Conservation (phyloP, 176 grass and related monocot genomes). For the Eremochloa ophiuroides region DNA sequence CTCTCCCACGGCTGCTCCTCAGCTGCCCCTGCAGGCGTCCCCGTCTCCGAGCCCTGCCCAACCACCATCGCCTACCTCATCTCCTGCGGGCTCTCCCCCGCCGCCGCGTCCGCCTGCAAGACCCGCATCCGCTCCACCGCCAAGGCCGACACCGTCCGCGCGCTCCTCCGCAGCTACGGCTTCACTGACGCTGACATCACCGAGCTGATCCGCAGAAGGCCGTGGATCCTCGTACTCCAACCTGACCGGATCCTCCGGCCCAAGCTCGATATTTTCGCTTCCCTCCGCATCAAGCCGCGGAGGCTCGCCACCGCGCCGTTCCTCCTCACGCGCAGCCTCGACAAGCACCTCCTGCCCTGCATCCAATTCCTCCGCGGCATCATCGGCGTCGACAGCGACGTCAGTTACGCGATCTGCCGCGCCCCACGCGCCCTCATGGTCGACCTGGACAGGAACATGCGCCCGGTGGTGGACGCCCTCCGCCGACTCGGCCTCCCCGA, state of each 20-base stretch:
- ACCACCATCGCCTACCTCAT: slow-evolving; percentile 5
- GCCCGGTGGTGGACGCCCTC: slow-evolving; percentile 27
- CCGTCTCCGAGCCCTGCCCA: neutral
- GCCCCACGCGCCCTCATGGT: neutral
- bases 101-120: neutral
- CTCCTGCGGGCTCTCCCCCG: slow-evolving; percentile 32
- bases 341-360: slow-evolving; percentile 20
- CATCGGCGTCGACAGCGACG: neutral
- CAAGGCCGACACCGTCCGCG: slow-evolving; percentile 12
- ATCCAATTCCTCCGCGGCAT: slow-evolving; percentile 30
- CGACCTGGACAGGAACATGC: slow-evolving; percentile 2
- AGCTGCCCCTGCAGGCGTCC: neutral
- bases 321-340: slow-evolving; percentile 12
- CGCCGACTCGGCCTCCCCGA: slow-evolving; percentile 11
- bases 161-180: slow-evolving; percentile 32
- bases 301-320: neutral
- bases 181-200: slow-evolving; percentile 37
- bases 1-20: neutral
- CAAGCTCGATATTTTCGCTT: slow-evolving; percentile 47
- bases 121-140: neutral
- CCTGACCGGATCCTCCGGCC: slow-evolving; percentile 25
- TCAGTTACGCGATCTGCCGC: neutral
- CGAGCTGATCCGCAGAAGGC: neutral
- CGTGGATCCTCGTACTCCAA: neutral
- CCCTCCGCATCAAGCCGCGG: slow-evolving; percentile 1